Conservation (phyloP, 2,329 filamentous ascomycete species). For the Fusarium praegraminearum region DNA sequence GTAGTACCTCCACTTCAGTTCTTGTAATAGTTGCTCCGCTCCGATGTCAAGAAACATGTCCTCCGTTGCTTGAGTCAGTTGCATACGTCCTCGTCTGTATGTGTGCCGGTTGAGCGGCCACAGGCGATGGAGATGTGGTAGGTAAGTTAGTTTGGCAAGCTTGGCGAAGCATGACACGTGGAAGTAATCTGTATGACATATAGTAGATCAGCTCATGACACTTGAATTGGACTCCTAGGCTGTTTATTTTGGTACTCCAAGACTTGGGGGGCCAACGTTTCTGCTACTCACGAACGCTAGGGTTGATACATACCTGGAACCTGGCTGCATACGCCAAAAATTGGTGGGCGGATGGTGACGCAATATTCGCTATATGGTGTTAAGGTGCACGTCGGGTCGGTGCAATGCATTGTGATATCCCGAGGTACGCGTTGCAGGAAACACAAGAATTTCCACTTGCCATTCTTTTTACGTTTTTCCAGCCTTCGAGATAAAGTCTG, state of each 20-base stretch:
- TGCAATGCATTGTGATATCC: not conserved
- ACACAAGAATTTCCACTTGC: not conserved
- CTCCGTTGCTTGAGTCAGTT: not conserved
- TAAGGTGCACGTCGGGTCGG: not conserved
- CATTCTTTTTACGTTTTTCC: too few species aligned
- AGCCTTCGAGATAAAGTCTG: too few species aligned
- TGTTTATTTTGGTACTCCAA: too few species aligned
- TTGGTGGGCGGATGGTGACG: not conserved
- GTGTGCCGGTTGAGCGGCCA: not conserved
- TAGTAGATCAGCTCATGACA: too few species aligned
- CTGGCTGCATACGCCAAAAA: not conserved
- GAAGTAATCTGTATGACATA: not conserved
- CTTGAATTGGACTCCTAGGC: too few species aligned
- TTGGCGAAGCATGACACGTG: not conserved
- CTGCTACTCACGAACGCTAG: too few species aligned
- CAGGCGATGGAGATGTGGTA: not conserved
- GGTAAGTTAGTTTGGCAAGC: not conserved
- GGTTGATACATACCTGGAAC: not conserved
- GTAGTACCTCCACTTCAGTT: not conserved
- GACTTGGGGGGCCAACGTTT: too few species aligned
- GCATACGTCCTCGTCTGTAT: not conserved
- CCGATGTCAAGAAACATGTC: not conserved
- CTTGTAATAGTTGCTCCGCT: not conserved
- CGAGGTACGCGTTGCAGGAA: not conserved
- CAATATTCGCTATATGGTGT: not conserved